Evolutionary conservation across 148 eudicot genomes (phyloP).

Genomic region (Camellia lanceoleosa): DNA sequence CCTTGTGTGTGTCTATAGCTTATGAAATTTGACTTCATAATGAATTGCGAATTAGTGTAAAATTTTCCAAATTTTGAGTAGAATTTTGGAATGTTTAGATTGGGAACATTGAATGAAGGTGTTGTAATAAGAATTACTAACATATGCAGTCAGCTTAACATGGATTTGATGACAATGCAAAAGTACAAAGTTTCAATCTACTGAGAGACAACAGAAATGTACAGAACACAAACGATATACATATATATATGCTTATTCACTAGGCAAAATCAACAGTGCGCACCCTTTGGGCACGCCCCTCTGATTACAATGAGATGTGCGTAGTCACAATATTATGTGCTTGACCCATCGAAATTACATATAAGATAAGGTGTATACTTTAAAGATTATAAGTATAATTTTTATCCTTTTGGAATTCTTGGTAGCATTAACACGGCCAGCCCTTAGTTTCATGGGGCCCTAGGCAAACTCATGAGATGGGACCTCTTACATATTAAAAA

Average conservation of each 20-base stretch:
- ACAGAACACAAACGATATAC: background rate
- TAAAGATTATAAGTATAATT: too few relatives aligned
- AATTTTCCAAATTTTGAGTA: slow-evolving; percentile 7
- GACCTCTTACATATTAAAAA: too few relatives aligned
- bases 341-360: too few relatives aligned
- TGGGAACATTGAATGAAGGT: background rate
- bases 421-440: too few relatives aligned
- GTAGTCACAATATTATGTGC: too few relatives aligned
- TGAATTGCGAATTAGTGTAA: slow-evolving; percentile 18
- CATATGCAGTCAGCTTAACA: background rate
- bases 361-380: too few relatives aligned
- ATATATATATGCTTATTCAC: background rate
- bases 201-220: background rate
- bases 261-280: too few relatives aligned
- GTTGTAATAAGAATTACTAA: slow-evolving; percentile 9
- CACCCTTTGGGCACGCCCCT: too few relatives aligned
- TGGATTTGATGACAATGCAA: background rate
- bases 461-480: too few relatives aligned
- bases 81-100: slow-evolving; percentile 25
- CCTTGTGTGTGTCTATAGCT: slow-evolving; percentile 22
- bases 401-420: too few relatives aligned
- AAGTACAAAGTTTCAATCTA: background rate
- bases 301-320: too few relatives aligned
- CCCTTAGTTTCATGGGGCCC: too few relatives aligned
- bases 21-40: background rate